Base-by-base conservation (phyloP, 805 yeast genomes). In the Wickerhamiella musiphila region DNA sequence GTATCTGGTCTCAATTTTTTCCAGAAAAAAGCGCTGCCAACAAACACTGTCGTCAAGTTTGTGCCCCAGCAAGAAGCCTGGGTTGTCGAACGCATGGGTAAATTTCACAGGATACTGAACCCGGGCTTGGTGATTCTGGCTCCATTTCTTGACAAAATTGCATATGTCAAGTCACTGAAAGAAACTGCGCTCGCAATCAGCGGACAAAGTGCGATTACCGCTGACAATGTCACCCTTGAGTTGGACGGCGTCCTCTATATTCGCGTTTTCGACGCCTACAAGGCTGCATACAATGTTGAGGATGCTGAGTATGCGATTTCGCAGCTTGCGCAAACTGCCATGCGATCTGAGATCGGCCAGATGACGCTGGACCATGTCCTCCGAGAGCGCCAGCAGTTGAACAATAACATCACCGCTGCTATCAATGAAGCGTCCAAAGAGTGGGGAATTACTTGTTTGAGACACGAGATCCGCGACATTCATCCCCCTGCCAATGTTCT, bases 61-160 rank as follows among this genome's bases (percentile, higher is more conserved):
- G 93, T 79, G 11, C 93, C 93, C 2, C 93, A 81, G 51, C 92
- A 79, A 53, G 74, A 79, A 14, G 93, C 93, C 3, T 79, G 90
- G 83, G 70, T 79, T 13, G 93, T 79, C 13, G 93, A 79, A 53
- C 61, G 93, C 40, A 79, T 79, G 93, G 93, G 93, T 20, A 76
- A 75, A 49, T 79, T 78, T 59, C 65, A 72, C 42, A 48, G 70
- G 32, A 66, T 70, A 15, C 61, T 81, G 37, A 65, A 70, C 24
- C 93, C 93, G 0, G 93, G 93, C 10, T 57, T 78, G 23, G 82
- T 90, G 2, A 51, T 79, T 18, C 55, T 79, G 43, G 37, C 77
- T 7, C 93, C 93, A 4, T 52, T 79, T 35, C 40, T 81, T 20
- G 93, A 79, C 53, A 68, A 66, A 44, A 75, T 79, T 46, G 71